phyloP scores from a whole-genome alignment of 768 basidiomycete species.

The Russula earlei region DNA sequence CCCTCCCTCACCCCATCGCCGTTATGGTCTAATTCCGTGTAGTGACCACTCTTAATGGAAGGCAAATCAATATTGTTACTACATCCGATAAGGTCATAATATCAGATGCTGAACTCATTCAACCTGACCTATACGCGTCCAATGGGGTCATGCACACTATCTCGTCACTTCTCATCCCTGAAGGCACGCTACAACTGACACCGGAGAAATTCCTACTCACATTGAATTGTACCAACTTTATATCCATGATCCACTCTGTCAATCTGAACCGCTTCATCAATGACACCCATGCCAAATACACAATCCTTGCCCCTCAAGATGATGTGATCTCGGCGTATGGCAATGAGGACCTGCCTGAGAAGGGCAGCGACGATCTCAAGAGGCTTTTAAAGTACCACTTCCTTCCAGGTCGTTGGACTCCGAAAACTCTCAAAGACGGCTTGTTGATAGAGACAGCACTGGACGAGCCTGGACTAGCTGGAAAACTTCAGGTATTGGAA shows the following conservation, averaged over 20 bases:
- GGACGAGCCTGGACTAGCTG: constrained; percentile 56
- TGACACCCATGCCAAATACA: constrained; percentile 57
- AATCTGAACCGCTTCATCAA: constrained; percentile 64
- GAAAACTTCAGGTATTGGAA: constrained; percentile 59
- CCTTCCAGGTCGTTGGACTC: constrained; percentile 68
- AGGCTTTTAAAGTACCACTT: constrained; percentile 83
- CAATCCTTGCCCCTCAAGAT: constrained; percentile 87
- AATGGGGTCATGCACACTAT: constrained; percentile 94
- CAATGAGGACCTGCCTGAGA: constrained; percentile 46
- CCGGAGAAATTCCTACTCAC: constrained; percentile 93
- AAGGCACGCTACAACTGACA: constrained; percentile 67
- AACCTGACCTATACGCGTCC: constrained; percentile 84
- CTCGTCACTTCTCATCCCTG: constrained; percentile 71
- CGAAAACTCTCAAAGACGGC: constrained; percentile 59
- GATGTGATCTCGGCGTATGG: constrained; percentile 62
- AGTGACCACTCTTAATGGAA: constrained; percentile 69
- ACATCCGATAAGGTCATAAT: constrained; percentile 45
- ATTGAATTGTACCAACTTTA: constrained; percentile 85
- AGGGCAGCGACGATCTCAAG: constrained; percentile 60
- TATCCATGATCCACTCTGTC: constrained; percentile 79
- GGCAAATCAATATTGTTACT: constrained; percentile 50
- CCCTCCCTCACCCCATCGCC: not conserved
- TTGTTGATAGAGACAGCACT: constrained; percentile 76
- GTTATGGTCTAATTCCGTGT: constrained; percentile 14
- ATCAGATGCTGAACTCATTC: constrained; percentile 49